Conservation (phyloP, 345 rosid species). For the Bruguiera sexangula region DNA sequence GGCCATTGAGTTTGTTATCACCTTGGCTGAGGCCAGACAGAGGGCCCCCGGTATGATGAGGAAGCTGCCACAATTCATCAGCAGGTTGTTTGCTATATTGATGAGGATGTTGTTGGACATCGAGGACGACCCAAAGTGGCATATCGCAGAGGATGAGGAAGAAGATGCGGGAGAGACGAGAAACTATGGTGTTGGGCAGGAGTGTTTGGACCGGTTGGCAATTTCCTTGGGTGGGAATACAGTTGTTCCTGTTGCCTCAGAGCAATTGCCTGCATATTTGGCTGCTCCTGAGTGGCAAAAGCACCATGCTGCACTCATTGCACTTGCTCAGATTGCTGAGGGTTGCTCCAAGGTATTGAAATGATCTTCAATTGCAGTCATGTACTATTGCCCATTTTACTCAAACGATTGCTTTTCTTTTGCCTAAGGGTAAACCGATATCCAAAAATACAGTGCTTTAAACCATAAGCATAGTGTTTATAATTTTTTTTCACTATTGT, state of each 20-base stretch:
- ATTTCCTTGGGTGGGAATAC: slow-evolving; percentile 96
- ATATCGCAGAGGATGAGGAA: slow-evolving; percentile 81
- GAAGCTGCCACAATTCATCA: slow-evolving; percentile 92
- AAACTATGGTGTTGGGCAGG: slow-evolving; percentile 93
- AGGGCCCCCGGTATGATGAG: slow-evolving; percentile 99
- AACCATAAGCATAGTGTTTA: too few relatives aligned
- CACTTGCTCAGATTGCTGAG: slow-evolving; percentile 98
- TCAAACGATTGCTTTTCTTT: neutral
- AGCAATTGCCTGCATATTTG: slow-evolving; percentile 78
- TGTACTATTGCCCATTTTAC: neutral
- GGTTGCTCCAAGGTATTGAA: slow-evolving; percentile 85
- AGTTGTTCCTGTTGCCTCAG: slow-evolving; percentile 93
- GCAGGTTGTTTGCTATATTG: slow-evolving; percentile 75
- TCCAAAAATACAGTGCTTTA: too few relatives aligned
- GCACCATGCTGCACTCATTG: slow-evolving; percentile 95
- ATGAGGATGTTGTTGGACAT: slow-evolving; percentile 91
- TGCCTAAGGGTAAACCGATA: neutral
- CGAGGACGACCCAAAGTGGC: slow-evolving; percentile 95
- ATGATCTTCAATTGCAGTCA: neutral
- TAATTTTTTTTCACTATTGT: too few relatives aligned
- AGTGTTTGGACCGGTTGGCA: slow-evolving; percentile 93
- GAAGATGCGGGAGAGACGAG: slow-evolving; percentile 97
- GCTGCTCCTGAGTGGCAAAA: slow-evolving; percentile 98
- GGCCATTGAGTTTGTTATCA: slow-evolving; percentile 80
- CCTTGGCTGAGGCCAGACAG: slow-evolving; percentile 93